Conservation (phyloP, 148 eudicot species). For the Camellia japonica region DNA sequence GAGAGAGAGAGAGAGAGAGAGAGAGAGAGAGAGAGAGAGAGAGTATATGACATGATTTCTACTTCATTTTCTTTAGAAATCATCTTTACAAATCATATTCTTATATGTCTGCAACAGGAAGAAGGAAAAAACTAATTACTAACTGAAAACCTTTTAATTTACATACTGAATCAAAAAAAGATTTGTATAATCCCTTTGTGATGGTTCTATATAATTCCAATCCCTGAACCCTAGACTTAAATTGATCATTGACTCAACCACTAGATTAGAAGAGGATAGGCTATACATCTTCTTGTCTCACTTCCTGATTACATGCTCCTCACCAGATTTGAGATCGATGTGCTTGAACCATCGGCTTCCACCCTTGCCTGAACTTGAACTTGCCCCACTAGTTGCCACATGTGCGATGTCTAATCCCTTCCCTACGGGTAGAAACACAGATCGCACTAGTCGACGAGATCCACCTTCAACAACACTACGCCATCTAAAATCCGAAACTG, state of each 20-base stretch:
- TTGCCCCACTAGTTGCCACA: conserved; percentile 42
- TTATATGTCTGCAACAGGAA: background rate
- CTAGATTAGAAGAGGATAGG: too few species aligned
- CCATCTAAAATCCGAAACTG: conserved; percentile 56
- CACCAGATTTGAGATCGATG: conserved; percentile 29
- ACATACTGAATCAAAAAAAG: background rate
- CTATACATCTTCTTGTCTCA: background rate
- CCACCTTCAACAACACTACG: conserved; percentile 46
- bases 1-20: background rate
- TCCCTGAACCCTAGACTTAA: too few species aligned
- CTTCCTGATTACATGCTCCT: background rate
- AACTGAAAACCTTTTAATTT: background rate
- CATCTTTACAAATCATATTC: background rate
- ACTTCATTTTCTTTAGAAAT: background rate
- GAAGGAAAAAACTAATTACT: background rate
- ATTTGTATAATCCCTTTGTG: too few species aligned
- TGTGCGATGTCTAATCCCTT: conserved; percentile 59
- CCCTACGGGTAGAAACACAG: conserved; percentile 76
- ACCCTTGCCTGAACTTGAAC: conserved; percentile 8
- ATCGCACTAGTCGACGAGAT: conserved; percentile 54
- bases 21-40: background rate
- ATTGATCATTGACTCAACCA: too few species aligned
- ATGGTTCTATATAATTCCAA: too few species aligned
- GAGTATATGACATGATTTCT: background rate
- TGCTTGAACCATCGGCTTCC: conserved; percentile 58